Percentiles rank a stretch among this genome's conserved stretches.
Conservation (phyloP, 257 asterid species). For the Solanum etuberosum region DNA sequence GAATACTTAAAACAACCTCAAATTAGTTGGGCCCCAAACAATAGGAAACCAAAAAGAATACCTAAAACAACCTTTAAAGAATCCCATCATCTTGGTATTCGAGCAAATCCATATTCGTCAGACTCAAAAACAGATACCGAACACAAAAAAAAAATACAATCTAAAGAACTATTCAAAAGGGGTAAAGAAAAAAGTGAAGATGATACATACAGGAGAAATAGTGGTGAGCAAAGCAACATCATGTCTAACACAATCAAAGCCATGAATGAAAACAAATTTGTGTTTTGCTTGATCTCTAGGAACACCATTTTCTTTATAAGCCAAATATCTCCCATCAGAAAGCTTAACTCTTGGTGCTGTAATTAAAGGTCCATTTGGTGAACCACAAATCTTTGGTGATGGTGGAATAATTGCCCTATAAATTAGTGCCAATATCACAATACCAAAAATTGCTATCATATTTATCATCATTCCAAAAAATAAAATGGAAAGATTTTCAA, state of each 20-base stretch:
- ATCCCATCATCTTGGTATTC: neutral
- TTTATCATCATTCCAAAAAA: slow-evolving; percentile 44
- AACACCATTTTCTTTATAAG: slow-evolving; percentile 69
- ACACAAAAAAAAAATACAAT: neutral
- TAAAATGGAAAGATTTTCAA: accelerated
- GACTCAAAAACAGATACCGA: accelerated
- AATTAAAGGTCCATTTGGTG: slow-evolving; percentile 52
- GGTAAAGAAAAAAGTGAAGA: neutral
- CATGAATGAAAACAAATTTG: slow-evolving; percentile 61
- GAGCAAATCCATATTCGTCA: too few species aligned
- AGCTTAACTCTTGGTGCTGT: slow-evolving; percentile 70
- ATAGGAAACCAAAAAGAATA: neutral
- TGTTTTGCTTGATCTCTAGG: slow-evolving; percentile 54
- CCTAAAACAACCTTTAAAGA: neutral
- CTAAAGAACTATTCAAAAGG: neutral
- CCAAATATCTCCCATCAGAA: slow-evolving; percentile 74
- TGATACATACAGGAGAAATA: slow-evolving; percentile 37
- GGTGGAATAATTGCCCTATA: slow-evolving; percentile 66
- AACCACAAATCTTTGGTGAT: slow-evolving; percentile 54
- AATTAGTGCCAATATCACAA: slow-evolving; percentile 62
- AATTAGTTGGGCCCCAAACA: neutral
- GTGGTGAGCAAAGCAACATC: slow-evolving; percentile 21
- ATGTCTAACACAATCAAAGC: slow-evolving; percentile 47
- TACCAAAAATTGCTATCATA: slow-evolving; percentile 35
- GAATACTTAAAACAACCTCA: neutral